phyloP scores from a whole-genome alignment of 768 basidiomycete species.

The Pulveroboletus frians region DNA sequence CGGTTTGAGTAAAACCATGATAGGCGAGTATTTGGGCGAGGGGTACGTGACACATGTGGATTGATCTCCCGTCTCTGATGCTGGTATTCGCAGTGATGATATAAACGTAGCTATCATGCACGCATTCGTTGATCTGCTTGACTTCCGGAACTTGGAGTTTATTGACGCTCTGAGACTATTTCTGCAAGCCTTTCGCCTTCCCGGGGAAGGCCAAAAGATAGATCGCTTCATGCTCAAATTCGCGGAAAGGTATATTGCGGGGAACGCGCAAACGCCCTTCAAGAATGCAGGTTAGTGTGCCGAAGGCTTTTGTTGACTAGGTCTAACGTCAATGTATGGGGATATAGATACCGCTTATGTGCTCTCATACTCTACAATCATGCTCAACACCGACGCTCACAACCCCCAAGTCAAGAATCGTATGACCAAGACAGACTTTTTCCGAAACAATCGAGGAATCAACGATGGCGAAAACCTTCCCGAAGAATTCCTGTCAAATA shows the following conservation, averaged over 20 bases:
- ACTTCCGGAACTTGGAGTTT: conserved; percentile 77
- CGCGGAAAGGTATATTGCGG: conserved; percentile 91
- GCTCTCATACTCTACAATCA: conserved; percentile 88
- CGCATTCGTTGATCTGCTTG: conserved; percentile 89
- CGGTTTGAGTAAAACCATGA: conserved; percentile 91
- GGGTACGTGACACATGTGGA: conserved; percentile 50
- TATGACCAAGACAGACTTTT: conserved; percentile 89
- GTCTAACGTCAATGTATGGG: conserved; percentile 7
- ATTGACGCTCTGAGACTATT: conserved; percentile 87
- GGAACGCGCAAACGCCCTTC: conserved; percentile 79
- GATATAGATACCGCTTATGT: conserved; percentile 84
- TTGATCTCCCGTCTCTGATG: conserved; percentile 2
- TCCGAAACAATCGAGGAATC: conserved; percentile 95
- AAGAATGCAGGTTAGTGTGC: conserved; percentile 80
- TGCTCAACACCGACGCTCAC: conserved; percentile 97
- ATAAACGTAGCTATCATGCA: conserved; percentile 93
- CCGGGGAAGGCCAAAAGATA: conserved; percentile 97
- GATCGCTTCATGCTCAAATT: conserved; percentile 99
- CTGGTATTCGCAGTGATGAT: conserved; percentile 57
- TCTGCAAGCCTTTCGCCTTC: conserved; percentile 92
- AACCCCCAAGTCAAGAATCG: conserved; percentile 91
- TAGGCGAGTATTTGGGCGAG: conserved; percentile 97
- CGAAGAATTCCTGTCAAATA: conserved; percentile 69
- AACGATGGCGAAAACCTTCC: conserved; percentile 88
- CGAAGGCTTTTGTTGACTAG: neutral